These are phyloP conservation scores for Colletotrichum cuscutae DNA, from an alignment of 2,329 filamentous ascomycete genomes.

Conservation along the genomic window DNA sequence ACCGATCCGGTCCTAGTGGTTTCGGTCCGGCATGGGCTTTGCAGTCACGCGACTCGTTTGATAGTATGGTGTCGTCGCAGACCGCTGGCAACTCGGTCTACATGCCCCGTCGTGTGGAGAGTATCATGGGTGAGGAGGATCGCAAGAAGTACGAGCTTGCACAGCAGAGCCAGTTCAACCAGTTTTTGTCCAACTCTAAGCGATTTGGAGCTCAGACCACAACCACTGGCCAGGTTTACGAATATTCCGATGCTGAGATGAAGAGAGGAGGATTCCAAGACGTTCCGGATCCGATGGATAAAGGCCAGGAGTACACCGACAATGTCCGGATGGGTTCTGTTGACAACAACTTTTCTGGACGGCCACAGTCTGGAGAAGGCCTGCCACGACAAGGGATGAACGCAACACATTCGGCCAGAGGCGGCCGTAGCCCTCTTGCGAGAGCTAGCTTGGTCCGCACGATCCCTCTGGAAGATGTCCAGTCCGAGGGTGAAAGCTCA, in stretches of 20 bases:
- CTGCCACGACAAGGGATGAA: slow-evolving; percentile 40
- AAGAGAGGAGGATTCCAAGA: slow-evolving; percentile 31
- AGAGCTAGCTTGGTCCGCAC: slow-evolving; percentile 46
- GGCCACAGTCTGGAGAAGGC: slow-evolving; percentile 35
- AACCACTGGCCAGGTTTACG: slow-evolving; percentile 58
- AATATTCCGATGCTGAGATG: slow-evolving; percentile 56
- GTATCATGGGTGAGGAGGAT: slow-evolving; percentile 83
- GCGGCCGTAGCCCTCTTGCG: slow-evolving; percentile 51
- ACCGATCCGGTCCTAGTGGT: slow-evolving; percentile 23
- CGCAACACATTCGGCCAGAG: slow-evolving; percentile 33
- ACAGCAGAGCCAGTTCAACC: slow-evolving; percentile 61
- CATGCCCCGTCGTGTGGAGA: slow-evolving; percentile 76
- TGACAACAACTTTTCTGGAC: slow-evolving; percentile 32
- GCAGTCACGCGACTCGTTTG: slow-evolving; percentile 71
- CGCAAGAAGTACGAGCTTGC: slow-evolving; percentile 77
- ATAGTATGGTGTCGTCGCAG: slow-evolving; percentile 70
- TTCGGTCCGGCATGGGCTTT: slow-evolving; percentile 25
- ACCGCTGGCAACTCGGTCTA: slow-evolving; percentile 70
- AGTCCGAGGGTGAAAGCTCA: slow-evolving; percentile 42
- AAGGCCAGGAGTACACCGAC: slow-evolving; percentile 28
- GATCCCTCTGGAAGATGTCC: slow-evolving; percentile 43
- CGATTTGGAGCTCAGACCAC: slow-evolving; percentile 36
- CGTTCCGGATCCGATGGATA: not conserved
- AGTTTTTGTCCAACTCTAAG: slow-evolving; percentile 37
- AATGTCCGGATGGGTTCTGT: slow-evolving; percentile 38